These are phyloP conservation scores for Kuraishia cidri DNA, from an alignment of 805 yeast species.

Conservation along the genomic window DNA sequence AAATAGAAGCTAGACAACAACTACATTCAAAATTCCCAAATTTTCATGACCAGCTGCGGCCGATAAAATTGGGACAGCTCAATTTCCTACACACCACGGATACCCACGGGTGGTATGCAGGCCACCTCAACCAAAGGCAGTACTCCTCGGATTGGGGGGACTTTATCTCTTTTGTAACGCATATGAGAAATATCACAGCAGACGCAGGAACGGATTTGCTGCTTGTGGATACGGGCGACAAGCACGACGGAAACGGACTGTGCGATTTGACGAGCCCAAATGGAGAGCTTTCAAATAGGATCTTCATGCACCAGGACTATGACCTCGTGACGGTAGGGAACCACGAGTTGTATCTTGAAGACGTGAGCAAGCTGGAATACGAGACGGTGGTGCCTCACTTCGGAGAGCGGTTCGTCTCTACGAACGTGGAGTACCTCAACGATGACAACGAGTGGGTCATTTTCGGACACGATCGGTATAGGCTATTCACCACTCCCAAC, in stretches of 20 bases:
- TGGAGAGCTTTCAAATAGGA: constrained; percentile 52
- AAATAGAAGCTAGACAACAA: constrained; percentile 14
- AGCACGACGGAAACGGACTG: constrained; percentile 91
- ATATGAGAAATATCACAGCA: constrained; percentile 36
- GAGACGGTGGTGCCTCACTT: constrained; percentile 47
- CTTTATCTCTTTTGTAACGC: constrained; percentile 56
- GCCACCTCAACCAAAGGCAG: constrained; percentile 71
- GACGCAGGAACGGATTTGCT: constrained; percentile 50
- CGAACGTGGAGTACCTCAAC: constrained; percentile 56
- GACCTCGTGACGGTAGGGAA: constrained; percentile 84
- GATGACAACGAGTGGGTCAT: constrained; percentile 39
- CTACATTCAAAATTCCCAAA: constrained; percentile 21
- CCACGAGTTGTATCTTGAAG: constrained; percentile 76
- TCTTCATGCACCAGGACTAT: constrained; percentile 58
- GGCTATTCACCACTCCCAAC: constrained; percentile 57
- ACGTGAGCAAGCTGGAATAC: constrained; percentile 57
- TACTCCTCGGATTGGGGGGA: constrained; percentile 93
- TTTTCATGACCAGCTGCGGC: constrained; percentile 31
- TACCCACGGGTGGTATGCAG: constrained; percentile 95
- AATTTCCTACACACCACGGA: constrained; percentile 94
- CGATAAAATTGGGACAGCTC: constrained; percentile 58
- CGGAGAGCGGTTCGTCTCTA: constrained; percentile 57
- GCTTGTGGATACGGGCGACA: constrained; percentile 83
- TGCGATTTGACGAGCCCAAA: constrained; percentile 72
- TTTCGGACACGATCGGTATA: constrained; percentile 56